Evolutionary conservation across 306 rosid species (phyloP).

Genomic region (Cyamopsis tetragonoloba): DNA sequence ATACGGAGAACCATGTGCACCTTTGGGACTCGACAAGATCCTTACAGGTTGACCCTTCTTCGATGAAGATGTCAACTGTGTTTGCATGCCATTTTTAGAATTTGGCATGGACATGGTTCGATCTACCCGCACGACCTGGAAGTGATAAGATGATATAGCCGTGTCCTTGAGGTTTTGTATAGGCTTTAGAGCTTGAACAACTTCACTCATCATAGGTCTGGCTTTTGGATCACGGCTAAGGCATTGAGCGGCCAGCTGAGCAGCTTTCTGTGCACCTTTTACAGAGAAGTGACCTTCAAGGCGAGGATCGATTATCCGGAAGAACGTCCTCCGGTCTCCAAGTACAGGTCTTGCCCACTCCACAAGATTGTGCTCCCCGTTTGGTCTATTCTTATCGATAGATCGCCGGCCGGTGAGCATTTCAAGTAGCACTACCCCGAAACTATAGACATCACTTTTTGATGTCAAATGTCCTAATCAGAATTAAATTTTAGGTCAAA

Average conservation of each 20-base stretch:
- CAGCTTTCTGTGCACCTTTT: conserved; percentile 80
- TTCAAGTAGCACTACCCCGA: conserved; percentile 91
- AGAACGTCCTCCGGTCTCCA: conserved; percentile 73
- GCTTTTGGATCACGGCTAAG: conserved; percentile 85
- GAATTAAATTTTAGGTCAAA: conserved; percentile 24
- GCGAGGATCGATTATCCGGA: conserved; percentile 75
- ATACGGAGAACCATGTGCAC: conserved; percentile 63
- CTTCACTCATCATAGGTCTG: conserved; percentile 85
- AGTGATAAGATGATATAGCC: conserved; percentile 73
- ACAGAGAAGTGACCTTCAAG: conserved; percentile 92
- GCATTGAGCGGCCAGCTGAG: conserved; percentile 76
- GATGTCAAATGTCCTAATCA: conserved; percentile 79
- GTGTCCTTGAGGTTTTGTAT: conserved; percentile 79
- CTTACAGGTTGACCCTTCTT: conserved; percentile 69
- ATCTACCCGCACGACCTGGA: conserved; percentile 61
- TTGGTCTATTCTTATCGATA: conserved; percentile 80
- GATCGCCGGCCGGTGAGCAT: conserved; percentile 90
- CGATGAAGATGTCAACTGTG: conserved; percentile 51
- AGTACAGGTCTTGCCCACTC: conserved; percentile 88
- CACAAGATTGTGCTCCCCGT: conserved; percentile 89
- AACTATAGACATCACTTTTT: conserved; percentile 89
- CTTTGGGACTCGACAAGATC: conserved; percentile 59
- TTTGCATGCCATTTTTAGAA: conserved; percentile 51
- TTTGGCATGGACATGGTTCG: conserved; percentile 54
- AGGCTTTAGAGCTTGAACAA: conserved; percentile 68